Base-by-base conservation (phyloP, 345 rosid species). In the Hypericum androsaemum region DNA sequence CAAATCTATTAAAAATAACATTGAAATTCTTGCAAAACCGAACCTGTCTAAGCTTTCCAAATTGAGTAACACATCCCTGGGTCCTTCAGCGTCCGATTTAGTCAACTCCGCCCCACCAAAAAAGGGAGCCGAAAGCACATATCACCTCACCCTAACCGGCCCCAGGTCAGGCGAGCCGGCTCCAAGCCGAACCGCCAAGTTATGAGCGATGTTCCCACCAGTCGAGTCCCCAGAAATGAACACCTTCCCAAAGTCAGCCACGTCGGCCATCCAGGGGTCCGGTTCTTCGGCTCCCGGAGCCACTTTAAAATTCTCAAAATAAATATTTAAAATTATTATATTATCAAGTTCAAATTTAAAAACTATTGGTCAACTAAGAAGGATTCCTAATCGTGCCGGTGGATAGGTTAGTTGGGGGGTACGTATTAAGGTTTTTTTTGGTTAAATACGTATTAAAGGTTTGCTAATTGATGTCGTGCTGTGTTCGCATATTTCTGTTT, bases 31-130 rank as follows among this genome's bases (percentile, higher is more conserved):
- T 22, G 32, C 32, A 22, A 22, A 22, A 22, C 4, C 59, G 41
- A 50, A 75, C 82, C 85, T 73, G 63, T 79, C 85, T 82, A 47
- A 82, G 82, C 43, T n/a, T n/a, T 82, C 80, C 71, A 61, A 53
- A 44, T 79, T 75, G 6, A 82, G 79, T 60, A 79, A 79, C 5
- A 81, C 81, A 13, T 77, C 85, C 37, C 59, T 67, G 0, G 83
- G 74, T 36, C 81, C 89, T 53, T 82, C 79, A 10, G 76, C 80
- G 61, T 82, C 89, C 1, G 78, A 71, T 50, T 51, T 71, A 43
- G 49, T 50, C 69, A 57, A n/a, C 10, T 62, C 75, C 0, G 63
- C 50, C 12, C 71, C 10, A 8, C 36, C 10, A 10, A 46, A 46
- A 46, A 46, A 46, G 0, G 49, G 49, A 7, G 49, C 49, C 22